Evolutionary conservation across 225 moss, liverwort and hornwort species (phyloP), one percentile per base, ranked within the genome.

Genomic region (Neckera pumila): DNA sequence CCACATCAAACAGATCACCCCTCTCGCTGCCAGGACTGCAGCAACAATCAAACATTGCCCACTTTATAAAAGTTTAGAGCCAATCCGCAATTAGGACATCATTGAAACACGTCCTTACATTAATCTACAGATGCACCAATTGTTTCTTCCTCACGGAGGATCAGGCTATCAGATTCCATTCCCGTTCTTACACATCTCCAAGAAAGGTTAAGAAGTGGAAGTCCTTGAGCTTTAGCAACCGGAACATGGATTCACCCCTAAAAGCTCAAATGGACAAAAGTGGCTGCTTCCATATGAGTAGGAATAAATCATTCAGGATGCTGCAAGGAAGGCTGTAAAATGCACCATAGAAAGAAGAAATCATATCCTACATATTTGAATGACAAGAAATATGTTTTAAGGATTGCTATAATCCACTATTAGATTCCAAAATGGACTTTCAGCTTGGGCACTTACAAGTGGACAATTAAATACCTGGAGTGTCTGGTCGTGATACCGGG

Each of bases 21-120:
- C 87, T 89, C 84, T 93, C 91, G 74, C 91, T 92, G 63, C 91
- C 90, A n/a, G 92, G 91, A 87, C 93, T 94, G 92, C 79, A 89
- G 58, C 6, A 42, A 71, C 66, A 88, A 61, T 83, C 33, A 87
- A 74, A 65, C 38, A 79, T n/a, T 80, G 54, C 38, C 26, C 38
- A 87, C 17, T n/a, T 61, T 76, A 81, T 26, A 78, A 36, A 87
- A 43, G 20, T 81, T 70, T 21, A 74, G 42, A 61, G 84, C 18
- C 71, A 92, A 77, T 71, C 59, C n/a, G 42, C 76, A 78, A 76
- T 28, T 42, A 61, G 49, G 54, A 82, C 49, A 82, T 58, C 57
- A 45, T 79, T 19, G 42, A 74, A 88, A 66, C 70, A 62, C 70
- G 72, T 71, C 43, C 81, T 81, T 85, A 87, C 49, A 81, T 58